A percentile compares a stretch with the other conserved stretches of the same genome.
phyloP scores from a whole-genome alignment of 768 basidiomycete genomes.

The Baorangia bicolor region DNA sequence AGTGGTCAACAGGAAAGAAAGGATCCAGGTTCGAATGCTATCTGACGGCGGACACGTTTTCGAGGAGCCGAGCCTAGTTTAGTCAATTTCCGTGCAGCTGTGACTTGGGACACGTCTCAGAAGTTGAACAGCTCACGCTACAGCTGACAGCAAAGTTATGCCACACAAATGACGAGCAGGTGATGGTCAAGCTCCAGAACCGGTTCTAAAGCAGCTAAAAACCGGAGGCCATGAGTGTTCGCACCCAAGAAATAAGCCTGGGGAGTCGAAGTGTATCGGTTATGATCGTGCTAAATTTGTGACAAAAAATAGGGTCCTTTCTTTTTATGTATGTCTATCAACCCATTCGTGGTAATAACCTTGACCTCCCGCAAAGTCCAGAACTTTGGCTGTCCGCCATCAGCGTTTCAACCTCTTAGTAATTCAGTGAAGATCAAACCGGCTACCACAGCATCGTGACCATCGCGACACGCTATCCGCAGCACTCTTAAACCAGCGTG shows the following conservation, averaged over 20 bases:
- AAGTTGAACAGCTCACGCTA: background rate
- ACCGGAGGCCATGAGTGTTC: slow-evolving; percentile 1
- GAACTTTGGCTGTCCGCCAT: background rate
- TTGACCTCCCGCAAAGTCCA: background rate
- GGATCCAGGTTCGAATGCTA: slow-evolving; percentile 17
- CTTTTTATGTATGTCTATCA: slow-evolving; percentile 14
- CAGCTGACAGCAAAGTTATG: background rate
- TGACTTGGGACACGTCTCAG: background rate
- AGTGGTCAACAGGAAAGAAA: slow-evolving; percentile 16
- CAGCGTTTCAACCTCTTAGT: no score
- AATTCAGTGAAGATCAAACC: background rate
- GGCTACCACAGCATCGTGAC: background rate
- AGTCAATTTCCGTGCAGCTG: slow-evolving; percentile 19
- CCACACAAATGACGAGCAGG: background rate
- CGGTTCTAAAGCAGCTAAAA: background rate
- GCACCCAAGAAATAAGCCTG: slow-evolving; percentile 13
- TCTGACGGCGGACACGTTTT: slow-evolving; percentile 29
- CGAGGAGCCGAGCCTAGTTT: slow-evolving; percentile 22
- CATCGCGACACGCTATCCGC: background rate
- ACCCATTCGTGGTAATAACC: background rate
- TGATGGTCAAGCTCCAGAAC: background rate
- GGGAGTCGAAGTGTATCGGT: slow-evolving; percentile 8
- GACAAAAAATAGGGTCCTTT: slow-evolving; percentile 25
- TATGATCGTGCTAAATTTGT: slow-evolving; percentile 13
- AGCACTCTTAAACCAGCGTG: background rate